Evolutionary conservation across 1,139 yeast genomes (phyloP), one percentile per base, ranked within the genome.

Genomic region (Trichomonascaceae sp.): DNA sequence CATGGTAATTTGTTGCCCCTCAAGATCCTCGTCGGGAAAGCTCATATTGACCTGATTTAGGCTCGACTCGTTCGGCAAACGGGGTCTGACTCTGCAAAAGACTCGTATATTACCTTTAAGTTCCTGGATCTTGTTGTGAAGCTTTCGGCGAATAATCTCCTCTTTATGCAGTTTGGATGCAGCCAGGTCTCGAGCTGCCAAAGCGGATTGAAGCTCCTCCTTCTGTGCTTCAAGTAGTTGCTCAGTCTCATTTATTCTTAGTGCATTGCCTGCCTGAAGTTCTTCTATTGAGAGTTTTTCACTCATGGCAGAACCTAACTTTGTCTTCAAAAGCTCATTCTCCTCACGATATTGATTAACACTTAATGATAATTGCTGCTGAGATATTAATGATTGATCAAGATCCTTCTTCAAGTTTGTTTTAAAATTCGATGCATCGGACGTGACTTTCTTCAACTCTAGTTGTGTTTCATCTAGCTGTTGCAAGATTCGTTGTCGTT

Each of bases 91-190:
- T 45, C 99, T 78, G 66, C 98, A 93, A 63, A 84, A 90, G 0
- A 93, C 98, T 46, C 99, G 73, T 43, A 93, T 89, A 63, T 90
- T 93, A 0, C 99, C 99, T 66, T 91, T 88, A 45, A 91, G 70
- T 57, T 89, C 96, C 67, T 91, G 97, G 12, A 91, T 73, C 57
- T 75, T 78, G 63, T 87, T 84, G 65, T 90, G 97, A 2, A 88
- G 70, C 19, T 72, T 67, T n/a, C 97, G 74, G 61, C 97, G 75
- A 32, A 70, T 61, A 0, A 74, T 66, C 57, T 83, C 86, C 57
- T 81, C 86, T 41, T 68, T 69, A 2, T 72, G 58, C 20, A 78
- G 63, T 50, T 69, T 70, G 32, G 68, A 66, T 39, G 70, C 70
- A 3, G 63, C 60, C 10, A 53, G 53, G 13, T 61, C 62, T 4